Conservation (phyloP, 306 rosid genomes). For the Rosa persica region DNA sequence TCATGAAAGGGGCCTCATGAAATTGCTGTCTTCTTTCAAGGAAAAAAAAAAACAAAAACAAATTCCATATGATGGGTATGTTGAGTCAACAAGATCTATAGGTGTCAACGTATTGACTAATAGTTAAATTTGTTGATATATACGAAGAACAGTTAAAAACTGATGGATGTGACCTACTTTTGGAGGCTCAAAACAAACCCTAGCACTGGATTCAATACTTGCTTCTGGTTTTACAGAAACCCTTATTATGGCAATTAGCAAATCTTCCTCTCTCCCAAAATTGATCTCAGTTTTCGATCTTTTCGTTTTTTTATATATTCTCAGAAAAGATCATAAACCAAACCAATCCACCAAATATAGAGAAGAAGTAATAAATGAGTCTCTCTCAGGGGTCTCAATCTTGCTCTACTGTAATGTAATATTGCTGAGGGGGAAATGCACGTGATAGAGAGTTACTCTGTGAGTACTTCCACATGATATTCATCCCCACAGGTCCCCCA, state of each 20-base stretch:
- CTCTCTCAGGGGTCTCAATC: constrained; percentile 39
- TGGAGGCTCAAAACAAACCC: constrained; percentile 23
- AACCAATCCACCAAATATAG: constrained; percentile 1
- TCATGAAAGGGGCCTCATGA: not conserved
- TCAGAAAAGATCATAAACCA: constrained; percentile 1
- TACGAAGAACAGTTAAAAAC: not conserved
- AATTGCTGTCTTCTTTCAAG: too few relatives aligned
- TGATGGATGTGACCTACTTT: constrained; percentile 27
- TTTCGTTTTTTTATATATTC: not conserved
- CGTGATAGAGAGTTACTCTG: constrained; percentile 42
- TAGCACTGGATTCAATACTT: not conserved
- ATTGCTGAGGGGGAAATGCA: constrained; percentile 26
- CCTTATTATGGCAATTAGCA: not conserved
- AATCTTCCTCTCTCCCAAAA: not conserved
- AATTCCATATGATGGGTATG: not conserved
- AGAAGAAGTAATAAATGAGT: constrained; percentile 11
- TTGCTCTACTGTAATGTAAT: constrained; percentile 30
- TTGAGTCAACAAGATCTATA: not conserved
- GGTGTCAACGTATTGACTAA: constrained; percentile 2
- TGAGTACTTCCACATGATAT: constrained; percentile 23
- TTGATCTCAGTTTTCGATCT: not conserved
- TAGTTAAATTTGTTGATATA: not conserved
- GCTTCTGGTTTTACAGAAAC: not conserved
- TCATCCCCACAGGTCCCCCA: constrained; percentile 24
- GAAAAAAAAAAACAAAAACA: too few relatives aligned